Conservation (phyloP, 2,329 filamentous ascomycete genomes). For the Leptographium procerum region DNA sequence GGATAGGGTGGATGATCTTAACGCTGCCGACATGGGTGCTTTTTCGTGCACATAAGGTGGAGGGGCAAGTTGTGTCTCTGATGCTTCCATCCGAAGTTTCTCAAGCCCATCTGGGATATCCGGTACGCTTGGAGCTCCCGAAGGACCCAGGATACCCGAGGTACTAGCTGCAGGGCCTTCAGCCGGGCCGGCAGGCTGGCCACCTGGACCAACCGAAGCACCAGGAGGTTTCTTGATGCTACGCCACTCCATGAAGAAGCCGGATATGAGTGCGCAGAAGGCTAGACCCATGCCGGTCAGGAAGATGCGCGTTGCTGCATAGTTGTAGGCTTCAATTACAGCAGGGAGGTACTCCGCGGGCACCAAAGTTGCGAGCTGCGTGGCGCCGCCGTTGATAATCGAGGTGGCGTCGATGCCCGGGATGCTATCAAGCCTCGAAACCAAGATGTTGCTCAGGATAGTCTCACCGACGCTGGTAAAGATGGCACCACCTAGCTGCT, state of each 20-base stretch:
- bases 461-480: slow-evolving; percentile 47
- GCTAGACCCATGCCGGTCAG: slow-evolving; percentile 48
- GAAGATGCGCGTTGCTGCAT: slow-evolving; percentile 50
- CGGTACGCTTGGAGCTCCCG: background rate
- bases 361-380: slow-evolving; percentile 45
- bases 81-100: background rate
- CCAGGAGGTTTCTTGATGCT: slow-evolving; percentile 44
- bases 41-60: background rate
- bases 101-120: background rate
- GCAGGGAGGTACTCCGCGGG: slow-evolving; percentile 33
- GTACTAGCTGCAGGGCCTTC: background rate
- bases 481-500: slow-evolving; percentile 47
- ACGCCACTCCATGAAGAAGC: slow-evolving; percentile 53
- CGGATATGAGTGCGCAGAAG: slow-evolving; percentile 42
- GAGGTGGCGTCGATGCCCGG: slow-evolving; percentile 29
- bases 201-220: background rate
- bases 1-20: background rate
- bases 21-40: background rate
- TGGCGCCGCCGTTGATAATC: slow-evolving; percentile 42
- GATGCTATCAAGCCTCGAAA: slow-evolving; percentile 24
- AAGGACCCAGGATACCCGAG: background rate
- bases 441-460: slow-evolving; percentile 36
- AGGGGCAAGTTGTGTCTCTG: background rate
- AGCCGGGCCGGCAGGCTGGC: background rate
- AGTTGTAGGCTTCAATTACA: slow-evolving; percentile 55